A percentile compares a stretch with the other conserved stretches of the same genome.
Conservation (phyloP, 1,284 basidiomycete genomes). For the Leccinum pallidistipes region DNA sequence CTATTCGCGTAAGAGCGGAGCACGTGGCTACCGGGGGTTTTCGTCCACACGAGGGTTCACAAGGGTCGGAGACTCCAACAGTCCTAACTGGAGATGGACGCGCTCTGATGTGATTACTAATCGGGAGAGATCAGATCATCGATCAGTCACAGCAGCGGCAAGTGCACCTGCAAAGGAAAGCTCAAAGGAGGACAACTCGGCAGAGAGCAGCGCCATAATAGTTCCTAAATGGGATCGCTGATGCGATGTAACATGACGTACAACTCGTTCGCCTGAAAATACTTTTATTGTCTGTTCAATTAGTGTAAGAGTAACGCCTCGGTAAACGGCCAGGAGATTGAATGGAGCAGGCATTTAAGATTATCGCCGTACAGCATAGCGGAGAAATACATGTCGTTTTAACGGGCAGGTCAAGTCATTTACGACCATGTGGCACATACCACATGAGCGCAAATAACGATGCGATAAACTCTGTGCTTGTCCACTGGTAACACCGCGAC, state of each 20-base stretch:
- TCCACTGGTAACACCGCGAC: conserved; percentile 10
- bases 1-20: conserved; percentile 15
- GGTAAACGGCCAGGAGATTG: conserved; percentile 33
- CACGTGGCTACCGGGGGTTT: conserved; percentile 26
- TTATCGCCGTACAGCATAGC: conserved; percentile 12
- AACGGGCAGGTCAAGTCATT: conserved; percentile 13
- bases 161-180: conserved; percentile 24
- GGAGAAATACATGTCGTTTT: conserved; percentile 13
- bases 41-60: conserved; percentile 11
- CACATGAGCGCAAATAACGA: conserved; percentile 9
- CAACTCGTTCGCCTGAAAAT: conserved; percentile 14
- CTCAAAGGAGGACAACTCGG: conserved; percentile 28
- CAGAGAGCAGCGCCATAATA: conserved; percentile 22
- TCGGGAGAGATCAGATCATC: conserved; percentile 19
- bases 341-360: conserved; percentile 29
- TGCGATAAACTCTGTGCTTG: conserved; percentile 20
- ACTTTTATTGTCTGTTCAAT: conserved; percentile 24
- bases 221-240: conserved; percentile 24
- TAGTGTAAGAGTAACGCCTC: conserved; percentile 19
- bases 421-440: conserved; percentile 10
- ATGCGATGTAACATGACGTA: conserved; percentile 27
- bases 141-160: conserved; percentile 11
- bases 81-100: conserved; percentile 22
- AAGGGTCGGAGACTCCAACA: conserved; percentile 15
- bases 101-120: conserved; percentile 10